Evolutionary conservation across 2,329 filamentous ascomycete genomes (phyloP).

Genomic region (Aciculosporium take): DNA sequence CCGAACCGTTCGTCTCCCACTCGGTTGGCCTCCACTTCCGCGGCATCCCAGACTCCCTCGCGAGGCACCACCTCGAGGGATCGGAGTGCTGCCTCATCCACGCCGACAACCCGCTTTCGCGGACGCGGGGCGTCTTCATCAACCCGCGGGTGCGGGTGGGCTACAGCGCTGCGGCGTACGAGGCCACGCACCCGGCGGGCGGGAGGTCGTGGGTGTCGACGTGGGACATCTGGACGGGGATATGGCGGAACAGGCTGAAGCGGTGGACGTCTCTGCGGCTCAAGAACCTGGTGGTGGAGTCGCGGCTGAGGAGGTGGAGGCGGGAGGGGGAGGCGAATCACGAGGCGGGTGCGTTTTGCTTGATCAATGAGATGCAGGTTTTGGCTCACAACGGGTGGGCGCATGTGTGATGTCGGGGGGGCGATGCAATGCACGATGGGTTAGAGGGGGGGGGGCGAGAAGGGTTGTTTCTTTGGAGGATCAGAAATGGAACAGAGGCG

Average conservation of each 20-base stretch:
- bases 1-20: constrained; percentile 37
- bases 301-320: constrained; percentile 25
- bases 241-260: constrained; percentile 43
- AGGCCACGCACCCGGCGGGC: constrained; percentile 26
- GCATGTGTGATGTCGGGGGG: constrained; percentile 36
- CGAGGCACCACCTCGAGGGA: constrained; percentile 51
- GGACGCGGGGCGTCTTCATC: constrained; percentile 43
- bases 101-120: constrained; percentile 49
- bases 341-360: constrained; percentile 35
- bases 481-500: no score
- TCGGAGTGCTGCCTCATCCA: constrained; percentile 70
- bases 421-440: no score
- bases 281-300: constrained; percentile 20
- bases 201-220: constrained; percentile 33
- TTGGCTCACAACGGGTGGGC: constrained; percentile 43
- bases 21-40: constrained; percentile 41
- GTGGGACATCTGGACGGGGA: constrained; percentile 33
- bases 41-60: constrained; percentile 48
- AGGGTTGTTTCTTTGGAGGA: no score
- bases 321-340: constrained; percentile 18
- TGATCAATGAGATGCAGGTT: constrained; percentile 49
- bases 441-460: no score
- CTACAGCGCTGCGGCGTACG: constrained; percentile 42
- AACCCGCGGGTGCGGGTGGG: constrained; percentile 57
- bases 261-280: constrained; percentile 25